Conservation (phyloP, 73 alveolate genomes). For the Diophrys sp. region DNA sequence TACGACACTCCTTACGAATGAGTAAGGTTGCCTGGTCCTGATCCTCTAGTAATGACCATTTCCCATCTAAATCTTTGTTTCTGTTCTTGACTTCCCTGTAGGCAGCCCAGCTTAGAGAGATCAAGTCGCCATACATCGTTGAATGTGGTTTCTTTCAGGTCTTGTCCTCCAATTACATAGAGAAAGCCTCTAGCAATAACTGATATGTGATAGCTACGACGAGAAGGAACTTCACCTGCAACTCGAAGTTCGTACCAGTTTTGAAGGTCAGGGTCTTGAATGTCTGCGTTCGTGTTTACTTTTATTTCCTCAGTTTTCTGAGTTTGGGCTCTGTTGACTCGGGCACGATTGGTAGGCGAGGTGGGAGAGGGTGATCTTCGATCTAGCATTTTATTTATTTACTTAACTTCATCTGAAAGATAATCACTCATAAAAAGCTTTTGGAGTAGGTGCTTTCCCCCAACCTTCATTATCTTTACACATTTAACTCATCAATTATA, state of each 20-base stretch:
- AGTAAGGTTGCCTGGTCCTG: background rate
- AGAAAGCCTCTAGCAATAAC: background rate
- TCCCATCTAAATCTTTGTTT: slow-evolving; percentile 2
- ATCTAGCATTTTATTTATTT: too few species aligned
- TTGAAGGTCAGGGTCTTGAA: background rate
- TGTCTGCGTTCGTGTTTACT: background rate
- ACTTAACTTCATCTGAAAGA: too few species aligned
- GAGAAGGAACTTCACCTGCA: slow-evolving; percentile 35
- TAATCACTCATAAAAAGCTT: too few species aligned
- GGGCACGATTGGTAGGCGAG: background rate
- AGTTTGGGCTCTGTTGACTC: background rate
- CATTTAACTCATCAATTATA: too few species aligned
- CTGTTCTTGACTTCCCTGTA: background rate
- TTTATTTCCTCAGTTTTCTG: background rate
- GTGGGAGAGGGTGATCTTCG: too few species aligned
- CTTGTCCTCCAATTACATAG: slow-evolving; percentile 7
- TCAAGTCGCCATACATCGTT: background rate
- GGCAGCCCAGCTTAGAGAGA: background rate
- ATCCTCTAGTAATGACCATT: background rate
- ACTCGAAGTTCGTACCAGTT: slow-evolving; percentile 60
- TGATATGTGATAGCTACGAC: slow-evolving; percentile 40
- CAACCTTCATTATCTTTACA: too few species aligned
- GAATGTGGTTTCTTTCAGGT: slow-evolving; percentile 1
- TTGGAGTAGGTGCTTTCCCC: too few species aligned
- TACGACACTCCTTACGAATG: slow-evolving; percentile 6